Base-by-base conservation (phyloP, 345 rosid species). In the Eucalyptus erythrocorys region DNA sequence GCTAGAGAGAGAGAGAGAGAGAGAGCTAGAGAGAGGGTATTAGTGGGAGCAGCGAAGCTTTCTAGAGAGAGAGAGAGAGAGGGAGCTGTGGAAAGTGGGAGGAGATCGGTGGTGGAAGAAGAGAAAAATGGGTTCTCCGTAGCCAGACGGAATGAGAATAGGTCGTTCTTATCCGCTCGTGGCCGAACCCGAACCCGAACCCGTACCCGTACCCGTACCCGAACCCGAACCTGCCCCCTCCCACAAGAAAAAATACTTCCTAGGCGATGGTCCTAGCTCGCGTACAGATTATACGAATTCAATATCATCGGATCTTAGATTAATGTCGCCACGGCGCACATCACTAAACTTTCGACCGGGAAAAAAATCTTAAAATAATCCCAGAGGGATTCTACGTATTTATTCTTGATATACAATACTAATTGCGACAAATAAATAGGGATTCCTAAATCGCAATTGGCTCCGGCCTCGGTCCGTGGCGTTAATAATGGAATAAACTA, bases 151-250 rank as follows among this genome's bases (percentile, higher is more conserved):
- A 80, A 11, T 32, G 91, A 53, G 88, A 84, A 32, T 43, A 48
- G 86, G 93, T 64, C 93, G 95, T 94, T 93, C 99, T 96, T 96
- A 96, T 95, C 98, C 91, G 89, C 84, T 88, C 92, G 26, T 22
- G 8, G 27, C 80, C 82, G 80, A 45, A 42, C 79, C 88, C 87
- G 87, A 82, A 55, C 45, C 89, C 87, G 48, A 48, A 48, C 84
- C 87, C 92, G 42, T 13, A 19, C 17, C 42, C 7, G 49, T 30
- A 30, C 8, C 51, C 89, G 40, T 30, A 32, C 48, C 87, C 34
- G 13, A 7, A 19, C 19, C 47, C 47, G 57, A 21, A 21, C 57
- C 57, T 21, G 57, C 1, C 55, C 57, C 16, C 1, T 22, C 3
- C 1, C 13, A 7, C 51, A n/a, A 19, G 53, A 10, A 76, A 76